These are phyloP conservation scores for Hura crepitans DNA, from an alignment of 441 rosid species.

Conservation along the genomic window DNA sequence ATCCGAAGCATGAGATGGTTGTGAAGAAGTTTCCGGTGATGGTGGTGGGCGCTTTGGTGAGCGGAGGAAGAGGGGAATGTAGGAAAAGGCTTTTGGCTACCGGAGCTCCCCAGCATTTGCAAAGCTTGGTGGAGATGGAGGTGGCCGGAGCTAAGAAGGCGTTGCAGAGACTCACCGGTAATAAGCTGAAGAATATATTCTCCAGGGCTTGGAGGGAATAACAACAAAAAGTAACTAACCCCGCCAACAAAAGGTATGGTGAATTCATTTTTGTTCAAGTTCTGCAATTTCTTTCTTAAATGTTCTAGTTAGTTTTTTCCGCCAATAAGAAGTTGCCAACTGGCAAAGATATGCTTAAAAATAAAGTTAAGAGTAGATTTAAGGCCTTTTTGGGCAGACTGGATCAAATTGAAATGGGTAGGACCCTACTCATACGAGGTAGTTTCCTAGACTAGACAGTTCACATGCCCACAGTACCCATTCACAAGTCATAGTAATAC, in stretches of 20 bases:
- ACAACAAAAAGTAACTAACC: conserved; percentile 30
- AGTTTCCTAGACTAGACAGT: conserved; percentile 2
- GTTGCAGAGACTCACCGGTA: conserved; percentile 59
- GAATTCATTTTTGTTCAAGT: conserved; percentile 3
- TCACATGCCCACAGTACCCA: conserved; percentile 4
- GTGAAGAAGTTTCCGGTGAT: conserved; percentile 57
- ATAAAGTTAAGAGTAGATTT: not conserved
- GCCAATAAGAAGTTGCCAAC: too few species aligned
- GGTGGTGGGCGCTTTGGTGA: conserved; percentile 41
- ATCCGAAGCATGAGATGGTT: conserved; percentile 51
- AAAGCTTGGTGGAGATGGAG: conserved; percentile 51
- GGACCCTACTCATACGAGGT: conserved; percentile 4
- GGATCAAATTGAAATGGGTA: not conserved
- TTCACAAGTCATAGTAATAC: too few species aligned
- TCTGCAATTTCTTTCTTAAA: too few species aligned
- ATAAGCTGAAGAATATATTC: conserved; percentile 55
- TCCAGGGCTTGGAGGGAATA: conserved; percentile 66
- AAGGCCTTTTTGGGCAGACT: not conserved
- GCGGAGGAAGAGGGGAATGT: conserved; percentile 46
- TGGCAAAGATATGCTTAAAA: too few species aligned
- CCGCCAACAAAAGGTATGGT: conserved; percentile 41
- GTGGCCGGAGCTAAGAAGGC: conserved; percentile 63
- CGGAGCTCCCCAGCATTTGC: conserved; percentile 57
- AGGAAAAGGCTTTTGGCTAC: conserved; percentile 48
- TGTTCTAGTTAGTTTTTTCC: not conserved